Base-by-base conservation (phyloP, 768 basidiomycete genomes). In the Suillus fuscotomentosus region DNA sequence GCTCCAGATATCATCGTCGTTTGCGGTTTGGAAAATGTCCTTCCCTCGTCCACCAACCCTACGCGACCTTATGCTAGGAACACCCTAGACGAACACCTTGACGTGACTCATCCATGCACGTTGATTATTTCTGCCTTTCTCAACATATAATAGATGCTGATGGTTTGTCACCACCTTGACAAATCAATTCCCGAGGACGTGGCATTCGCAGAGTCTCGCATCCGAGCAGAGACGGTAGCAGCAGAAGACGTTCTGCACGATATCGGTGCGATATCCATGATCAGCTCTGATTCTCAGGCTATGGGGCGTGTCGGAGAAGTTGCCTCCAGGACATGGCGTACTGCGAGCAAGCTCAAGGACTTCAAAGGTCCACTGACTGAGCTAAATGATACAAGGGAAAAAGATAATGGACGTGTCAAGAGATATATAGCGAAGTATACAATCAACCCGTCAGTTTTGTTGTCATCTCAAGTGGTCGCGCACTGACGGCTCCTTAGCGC, bases 111-210 rank as follows among this genome's bases (percentile, higher is more conserved):
- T 8, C 31, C 17, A 22, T 48, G n/a, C 24, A 22, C 14, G 34
- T n/a, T 0, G 31, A 14, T 50, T 9, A 24, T 47, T 7, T 63
- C 43, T 47, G 15, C 55, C 24, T 24, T 48, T n/a, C 60, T 68
- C 47, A 63, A 42, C 50, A 59, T 15, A 15, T 64, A 48, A 45
- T 57, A 97, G 96, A 99, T 99, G 97, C 82, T 99, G 27, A 98
- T 99, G 95, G 95, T 98, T n/a, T 97, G 95, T 75, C 97, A 99
- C 75, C 97, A 99, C 76, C 86, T 99, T 63, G 94, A 97, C 78
- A 87, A 82, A 69, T 85, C 83, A n/a, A 94, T 97, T 68, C 86
- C 91, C 1, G 97, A 99, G 78, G 97, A 99, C 69, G 82, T 98
- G 48, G 87, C 91, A 1, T 99, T 99, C 70, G 97, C 97, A 4